A percentile compares a stretch with the other conserved stretches of the same genome.
Conservation (phyloP, 2,329 filamentous ascomycete species). For the Epicoccum nigrum region DNA sequence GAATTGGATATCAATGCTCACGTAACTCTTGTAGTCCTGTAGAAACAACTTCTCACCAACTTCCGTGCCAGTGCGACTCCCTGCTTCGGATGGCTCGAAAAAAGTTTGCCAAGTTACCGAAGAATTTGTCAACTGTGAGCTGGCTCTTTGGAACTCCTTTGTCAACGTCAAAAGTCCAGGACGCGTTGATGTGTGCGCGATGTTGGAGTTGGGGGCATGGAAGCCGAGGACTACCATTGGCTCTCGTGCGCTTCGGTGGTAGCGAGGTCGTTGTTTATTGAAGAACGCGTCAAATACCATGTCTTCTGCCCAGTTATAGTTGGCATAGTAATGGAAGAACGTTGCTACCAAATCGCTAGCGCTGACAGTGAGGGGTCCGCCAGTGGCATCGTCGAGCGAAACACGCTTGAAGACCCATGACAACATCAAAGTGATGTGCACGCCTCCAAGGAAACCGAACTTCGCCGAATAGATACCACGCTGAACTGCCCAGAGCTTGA, state of each 20-base stretch:
- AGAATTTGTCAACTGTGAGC: conserved; percentile 45
- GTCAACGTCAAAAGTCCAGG: conserved; percentile 60
- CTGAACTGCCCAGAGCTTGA: conserved; percentile 67
- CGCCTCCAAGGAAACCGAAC: conserved; percentile 69
- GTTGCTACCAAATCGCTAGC: conserved; percentile 61
- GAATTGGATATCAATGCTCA: conserved; percentile 68
- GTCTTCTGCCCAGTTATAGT: conserved; percentile 63
- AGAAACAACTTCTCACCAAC: conserved; percentile 55
- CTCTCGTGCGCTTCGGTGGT: conserved; percentile 63
- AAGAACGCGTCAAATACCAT: conserved; percentile 67
- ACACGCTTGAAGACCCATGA: conserved; percentile 63
- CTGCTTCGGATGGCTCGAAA: conserved; percentile 14
- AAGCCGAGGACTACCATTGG: conserved; percentile 69
- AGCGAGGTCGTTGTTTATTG: conserved; percentile 47
- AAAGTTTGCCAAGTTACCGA: conserved; percentile 40
- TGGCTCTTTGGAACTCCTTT: conserved; percentile 59
- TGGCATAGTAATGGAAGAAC: conserved; percentile 69
- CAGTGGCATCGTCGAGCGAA: conserved; percentile 20
- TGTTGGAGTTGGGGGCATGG: conserved; percentile 66
- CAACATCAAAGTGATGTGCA: conserved; percentile 68
- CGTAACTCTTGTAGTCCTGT: conserved; percentile 58
- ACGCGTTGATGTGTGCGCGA: conserved; percentile 60
- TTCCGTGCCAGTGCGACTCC: neutral
- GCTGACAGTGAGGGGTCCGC: conserved; percentile 44
- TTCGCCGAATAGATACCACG: conserved; percentile 69